Evolutionary conservation across 192 early-diverging fungal genomes (phyloP).

Genomic region (Pecoramyces ruminantium): DNA sequence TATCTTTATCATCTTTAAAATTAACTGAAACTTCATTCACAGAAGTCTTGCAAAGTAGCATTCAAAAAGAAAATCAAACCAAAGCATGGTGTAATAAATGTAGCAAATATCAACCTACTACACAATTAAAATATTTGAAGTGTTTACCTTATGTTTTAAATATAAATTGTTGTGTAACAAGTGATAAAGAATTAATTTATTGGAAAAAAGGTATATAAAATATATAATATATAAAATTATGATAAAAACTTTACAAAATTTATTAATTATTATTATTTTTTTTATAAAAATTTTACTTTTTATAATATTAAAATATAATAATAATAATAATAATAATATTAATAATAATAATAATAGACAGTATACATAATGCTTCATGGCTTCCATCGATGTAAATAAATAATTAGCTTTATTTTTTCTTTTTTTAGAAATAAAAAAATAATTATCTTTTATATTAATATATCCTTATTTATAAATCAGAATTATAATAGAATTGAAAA

Average conservation of each 20-base stretch:
- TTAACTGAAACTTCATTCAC: slow-evolving; percentile 13
- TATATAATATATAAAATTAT: too few species aligned
- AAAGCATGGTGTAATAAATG: slow-evolving; percentile 78
- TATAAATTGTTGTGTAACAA: slow-evolving; percentile 56
- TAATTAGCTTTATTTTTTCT: too few species aligned
- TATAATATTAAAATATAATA: too few species aligned
- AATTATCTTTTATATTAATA: too few species aligned
- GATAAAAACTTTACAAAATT: too few species aligned
- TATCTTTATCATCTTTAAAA: not conserved
- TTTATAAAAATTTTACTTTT: too few species aligned
- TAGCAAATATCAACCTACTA: slow-evolving; percentile 62
- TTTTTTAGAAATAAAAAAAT: too few species aligned
- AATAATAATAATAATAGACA: not conserved
- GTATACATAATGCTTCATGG: not conserved
- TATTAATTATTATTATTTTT: too few species aligned
- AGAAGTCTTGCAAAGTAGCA: slow-evolving; percentile 29
- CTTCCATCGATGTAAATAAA: not conserved
- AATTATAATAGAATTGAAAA: not conserved
- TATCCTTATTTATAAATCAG: not conserved
- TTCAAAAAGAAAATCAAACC: slow-evolving; percentile 49
- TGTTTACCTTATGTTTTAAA: slow-evolving; percentile 51
- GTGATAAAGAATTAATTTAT: slow-evolving; percentile 26
- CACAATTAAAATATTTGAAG: slow-evolving; percentile 49
- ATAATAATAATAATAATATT: too few species aligned
- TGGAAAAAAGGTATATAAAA: slow-evolving; percentile 15